These are phyloP conservation scores for Claviceps sp. DNA, from an alignment of 2,329 filamentous ascomycete genomes.

Conservation along the genomic window DNA sequence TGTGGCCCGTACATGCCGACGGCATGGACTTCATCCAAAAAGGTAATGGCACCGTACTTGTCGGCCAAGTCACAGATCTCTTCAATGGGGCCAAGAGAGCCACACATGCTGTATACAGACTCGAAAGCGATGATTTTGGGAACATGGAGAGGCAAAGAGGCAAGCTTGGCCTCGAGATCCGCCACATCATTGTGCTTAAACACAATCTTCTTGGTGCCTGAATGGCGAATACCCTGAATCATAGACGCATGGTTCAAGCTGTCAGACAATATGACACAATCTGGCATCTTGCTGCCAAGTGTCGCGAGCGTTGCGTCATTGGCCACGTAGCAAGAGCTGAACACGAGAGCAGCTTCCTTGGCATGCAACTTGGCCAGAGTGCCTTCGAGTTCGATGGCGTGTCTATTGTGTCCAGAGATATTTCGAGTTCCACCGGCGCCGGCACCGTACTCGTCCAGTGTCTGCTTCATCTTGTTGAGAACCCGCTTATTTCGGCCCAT, in stretches of 20 bases:
- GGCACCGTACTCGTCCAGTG: constrained; percentile 85
- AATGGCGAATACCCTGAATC: constrained; percentile 98
- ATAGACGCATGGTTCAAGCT: constrained; percentile 97
- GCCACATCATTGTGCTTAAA: constrained; percentile 98
- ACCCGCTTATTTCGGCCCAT: constrained; percentile 90
- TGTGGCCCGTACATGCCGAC: constrained; percentile 98
- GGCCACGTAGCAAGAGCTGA: constrained; percentile 95
- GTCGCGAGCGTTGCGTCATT: constrained; percentile 96
- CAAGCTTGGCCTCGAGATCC: constrained; percentile 85
- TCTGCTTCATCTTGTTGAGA: constrained; percentile 84
- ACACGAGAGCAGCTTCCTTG: constrained; percentile 85
- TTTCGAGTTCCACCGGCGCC: constrained; percentile 93
- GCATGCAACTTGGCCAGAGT: constrained; percentile 79
- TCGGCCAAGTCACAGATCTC: constrained; percentile 92
- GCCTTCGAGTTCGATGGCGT: constrained; percentile 73
- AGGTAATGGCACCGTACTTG: constrained; percentile 95
- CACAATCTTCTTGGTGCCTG: constrained; percentile 90
- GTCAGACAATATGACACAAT: constrained; percentile 96
- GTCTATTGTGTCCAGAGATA: constrained; percentile 94
- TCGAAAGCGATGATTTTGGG: constrained; percentile 99
- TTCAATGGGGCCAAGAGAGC: constrained; percentile 89
- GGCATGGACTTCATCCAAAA: constrained; percentile 95
- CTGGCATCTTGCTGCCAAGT: constrained; percentile 88
- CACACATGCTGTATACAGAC: constrained; percentile 99
- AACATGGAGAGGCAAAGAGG: constrained; percentile 67